Evolutionary conservation across 192 early-diverging fungal genomes (phyloP).

Genomic region (Spizellomyces sp.): DNA sequence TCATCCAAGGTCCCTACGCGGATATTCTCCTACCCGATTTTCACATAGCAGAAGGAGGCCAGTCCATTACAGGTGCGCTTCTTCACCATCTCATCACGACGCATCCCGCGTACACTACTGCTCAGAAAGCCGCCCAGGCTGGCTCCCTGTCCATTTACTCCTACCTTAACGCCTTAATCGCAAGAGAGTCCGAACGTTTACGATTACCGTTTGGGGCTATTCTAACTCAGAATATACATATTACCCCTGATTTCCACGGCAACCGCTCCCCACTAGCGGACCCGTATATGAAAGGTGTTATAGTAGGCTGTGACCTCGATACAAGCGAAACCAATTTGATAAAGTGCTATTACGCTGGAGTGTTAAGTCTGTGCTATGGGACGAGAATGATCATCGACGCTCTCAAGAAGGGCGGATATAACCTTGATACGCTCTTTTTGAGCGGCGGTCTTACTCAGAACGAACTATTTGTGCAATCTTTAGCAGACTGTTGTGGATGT

Average conservation of each 20-base stretch:
- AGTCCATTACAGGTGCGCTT: conserved; percentile 70
- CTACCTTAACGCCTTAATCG: conserved; percentile 54
- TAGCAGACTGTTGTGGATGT: conserved; percentile 60
- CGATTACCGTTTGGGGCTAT: conserved; percentile 16
- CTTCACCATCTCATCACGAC: conserved; percentile 62
- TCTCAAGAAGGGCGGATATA: conserved; percentile 49
- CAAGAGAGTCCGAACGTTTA: conserved; percentile 24
- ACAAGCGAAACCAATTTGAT: conserved; percentile 50
- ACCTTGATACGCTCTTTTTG: conserved; percentile 59
- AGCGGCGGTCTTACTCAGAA: conserved; percentile 71
- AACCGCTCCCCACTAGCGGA: conserved; percentile 75
- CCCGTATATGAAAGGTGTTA: conserved; percentile 58
- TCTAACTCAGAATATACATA: conserved; percentile 49
- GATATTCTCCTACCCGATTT: conserved; percentile 58
- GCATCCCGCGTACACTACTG: conserved; percentile 55
- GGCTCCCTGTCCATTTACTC: conserved; percentile 44
- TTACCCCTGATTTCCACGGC: conserved; percentile 79
- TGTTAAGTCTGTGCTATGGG: conserved; percentile 67
- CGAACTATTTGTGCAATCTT: conserved; percentile 57
- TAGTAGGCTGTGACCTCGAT: conserved; percentile 49
- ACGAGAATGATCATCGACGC: conserved; percentile 65
- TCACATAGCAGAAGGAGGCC: conserved; percentile 71
- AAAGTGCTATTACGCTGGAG: conserved; percentile 55
- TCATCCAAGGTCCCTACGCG: conserved; percentile 59
- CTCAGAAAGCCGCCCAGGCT: conserved; percentile 24